Percentiles rank a stretch among this genome's conserved stretches.
Evolutionary conservation across 2,329 filamentous ascomycete genomes (phyloP).

Genomic region (Zymoseptoria tritici): DNA sequence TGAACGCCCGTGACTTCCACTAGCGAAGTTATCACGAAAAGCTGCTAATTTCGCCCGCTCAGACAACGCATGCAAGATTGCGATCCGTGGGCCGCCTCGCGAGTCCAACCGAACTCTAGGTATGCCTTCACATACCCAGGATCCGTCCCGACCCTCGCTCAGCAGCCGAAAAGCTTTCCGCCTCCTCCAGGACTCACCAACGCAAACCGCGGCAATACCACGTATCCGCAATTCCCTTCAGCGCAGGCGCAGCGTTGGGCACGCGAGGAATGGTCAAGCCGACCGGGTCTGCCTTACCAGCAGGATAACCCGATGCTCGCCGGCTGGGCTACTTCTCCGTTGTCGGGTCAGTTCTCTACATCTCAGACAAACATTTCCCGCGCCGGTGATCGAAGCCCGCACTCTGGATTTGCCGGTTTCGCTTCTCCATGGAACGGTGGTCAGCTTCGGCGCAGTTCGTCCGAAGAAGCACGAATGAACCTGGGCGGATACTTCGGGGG

Average conservation of each 20-base stretch:
- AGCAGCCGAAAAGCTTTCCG: constrained; percentile 21
- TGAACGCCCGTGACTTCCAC: not conserved
- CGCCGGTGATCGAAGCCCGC: constrained; percentile 16
- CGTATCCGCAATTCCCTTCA: constrained; percentile 17
- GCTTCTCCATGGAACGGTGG: constrained; percentile 20
- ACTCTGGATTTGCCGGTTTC: constrained; percentile 20
- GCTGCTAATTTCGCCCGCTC: not conserved
- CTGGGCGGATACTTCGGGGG: constrained; percentile 18
- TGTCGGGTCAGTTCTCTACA: constrained; percentile 19
- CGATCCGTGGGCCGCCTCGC: constrained; percentile 24
- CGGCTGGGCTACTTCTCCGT: constrained; percentile 24
- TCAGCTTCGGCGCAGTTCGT: constrained; percentile 24
- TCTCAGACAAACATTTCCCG: constrained; percentile 20
- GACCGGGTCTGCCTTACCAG: constrained; percentile 17
- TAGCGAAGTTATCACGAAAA: not conserved
- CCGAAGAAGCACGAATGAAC: constrained; percentile 21
- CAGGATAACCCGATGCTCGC: constrained; percentile 18
- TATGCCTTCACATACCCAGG: constrained; percentile 20
- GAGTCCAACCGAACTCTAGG: constrained; percentile 21
- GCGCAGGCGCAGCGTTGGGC: constrained; percentile 23
- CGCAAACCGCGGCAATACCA: constrained; percentile 14
- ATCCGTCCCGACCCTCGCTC: constrained; percentile 14
- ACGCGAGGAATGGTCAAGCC: constrained; percentile 23
- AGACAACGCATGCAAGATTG: constrained; percentile 24
- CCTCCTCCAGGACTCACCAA: constrained; percentile 19